Evolutionary conservation across 116 monocot genomes (phyloP).

Genomic region (Cymodocea nodosa): DNA sequence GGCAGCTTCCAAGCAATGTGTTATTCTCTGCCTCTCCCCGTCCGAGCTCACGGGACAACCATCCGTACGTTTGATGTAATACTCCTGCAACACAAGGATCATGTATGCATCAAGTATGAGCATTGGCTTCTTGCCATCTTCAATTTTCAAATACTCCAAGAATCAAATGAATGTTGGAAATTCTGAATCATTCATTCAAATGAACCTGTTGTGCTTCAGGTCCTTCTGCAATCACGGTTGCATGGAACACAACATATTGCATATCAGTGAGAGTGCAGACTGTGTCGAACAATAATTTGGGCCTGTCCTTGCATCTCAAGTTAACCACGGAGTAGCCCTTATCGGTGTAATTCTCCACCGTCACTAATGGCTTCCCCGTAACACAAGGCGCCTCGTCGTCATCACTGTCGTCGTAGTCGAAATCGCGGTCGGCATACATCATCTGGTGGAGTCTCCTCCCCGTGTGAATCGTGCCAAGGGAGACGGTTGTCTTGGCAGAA

Average conservation of each 20-base stretch:
- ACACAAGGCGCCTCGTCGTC: neutral
- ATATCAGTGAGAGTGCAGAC: slow-evolving; percentile 85
- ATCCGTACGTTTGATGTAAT: slow-evolving; percentile 65
- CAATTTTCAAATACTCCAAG: no score
- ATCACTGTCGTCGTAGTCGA: slow-evolving; percentile 2
- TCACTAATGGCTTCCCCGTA: slow-evolving; percentile 18
- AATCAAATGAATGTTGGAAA: no score
- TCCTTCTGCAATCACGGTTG: slow-evolving; percentile 61
- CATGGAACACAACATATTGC: slow-evolving; percentile 93
- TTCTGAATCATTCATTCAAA: no score
- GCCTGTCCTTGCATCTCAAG: slow-evolving; percentile 49
- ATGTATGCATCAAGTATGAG: neutral
- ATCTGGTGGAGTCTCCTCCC: slow-evolving; percentile 83
- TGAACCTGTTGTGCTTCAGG: slow-evolving; percentile 73
- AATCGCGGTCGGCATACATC: slow-evolving; percentile 68
- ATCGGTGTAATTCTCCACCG: slow-evolving; percentile 55
- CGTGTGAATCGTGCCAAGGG: slow-evolving; percentile 30
- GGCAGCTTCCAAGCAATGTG: slow-evolving; percentile 67
- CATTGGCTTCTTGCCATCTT: no score
- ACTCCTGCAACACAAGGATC: slow-evolving; percentile 40
- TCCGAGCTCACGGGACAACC: slow-evolving; percentile 53
- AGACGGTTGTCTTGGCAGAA: slow-evolving; percentile 38
- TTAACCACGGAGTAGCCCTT: slow-evolving; percentile 62
- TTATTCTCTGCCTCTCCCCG: slow-evolving; percentile 51
- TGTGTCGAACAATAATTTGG: slow-evolving; percentile 69